Percentiles rank a stretch among this genome's conserved stretches.
Conservation (phyloP, 75 land plant species). For the Cunninghamia lanceolata region DNA sequence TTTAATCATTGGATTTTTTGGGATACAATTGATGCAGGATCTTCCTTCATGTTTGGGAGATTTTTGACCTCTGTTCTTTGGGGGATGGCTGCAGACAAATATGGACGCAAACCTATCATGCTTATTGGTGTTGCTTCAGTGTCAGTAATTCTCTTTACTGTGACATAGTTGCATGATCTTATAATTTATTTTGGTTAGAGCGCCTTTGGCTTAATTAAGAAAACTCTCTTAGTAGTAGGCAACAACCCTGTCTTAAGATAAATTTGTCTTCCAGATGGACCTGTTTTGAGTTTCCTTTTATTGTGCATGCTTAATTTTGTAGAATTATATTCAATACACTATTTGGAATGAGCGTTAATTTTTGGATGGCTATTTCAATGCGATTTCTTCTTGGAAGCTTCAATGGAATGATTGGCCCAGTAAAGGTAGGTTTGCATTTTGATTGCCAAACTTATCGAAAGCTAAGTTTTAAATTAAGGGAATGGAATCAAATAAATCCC, state of each 20-base stretch:
- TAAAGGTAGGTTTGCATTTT: constrained; percentile 46
- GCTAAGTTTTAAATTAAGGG: neutral
- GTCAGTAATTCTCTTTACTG: constrained; percentile 24
- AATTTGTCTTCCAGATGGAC: neutral
- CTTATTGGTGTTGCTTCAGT: constrained; percentile 39
- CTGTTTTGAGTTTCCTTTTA: neutral
- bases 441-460: neutral
- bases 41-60: constrained; percentile 71
- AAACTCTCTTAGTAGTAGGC: neutral
- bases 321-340: constrained; percentile 77
- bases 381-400: constrained; percentile 76
- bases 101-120: constrained; percentile 68
- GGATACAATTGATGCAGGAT: constrained; percentile 32
- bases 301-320: constrained; percentile 9
- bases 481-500: neutral
- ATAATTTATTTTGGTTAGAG: neutral
- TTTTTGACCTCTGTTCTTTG: constrained; percentile 50
- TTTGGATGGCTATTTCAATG: constrained; percentile 80
- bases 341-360: constrained; percentile 74
- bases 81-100: constrained; percentile 65
- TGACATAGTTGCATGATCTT: neutral
- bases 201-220: neutral
- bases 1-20: neutral
- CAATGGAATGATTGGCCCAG: constrained; percentile 81
- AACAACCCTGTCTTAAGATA: neutral